Percentiles rank a stretch among this genome's conserved stretches.
Evolutionary conservation across 2,329 filamentous ascomycete genomes (phyloP).

Genomic region (Penicillium sp.): DNA sequence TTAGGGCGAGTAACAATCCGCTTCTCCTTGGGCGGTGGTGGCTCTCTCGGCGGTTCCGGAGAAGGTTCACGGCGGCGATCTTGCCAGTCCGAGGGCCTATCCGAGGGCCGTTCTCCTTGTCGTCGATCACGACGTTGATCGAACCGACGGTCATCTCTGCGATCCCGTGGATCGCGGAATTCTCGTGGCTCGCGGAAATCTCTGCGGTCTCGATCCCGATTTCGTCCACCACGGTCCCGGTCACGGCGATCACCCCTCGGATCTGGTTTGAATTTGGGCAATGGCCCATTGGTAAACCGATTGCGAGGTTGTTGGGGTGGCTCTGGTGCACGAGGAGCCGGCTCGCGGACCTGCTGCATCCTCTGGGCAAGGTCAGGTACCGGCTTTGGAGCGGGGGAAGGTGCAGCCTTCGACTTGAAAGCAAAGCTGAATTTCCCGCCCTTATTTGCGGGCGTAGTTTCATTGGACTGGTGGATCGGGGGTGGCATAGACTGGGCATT

Average conservation of each 20-base stretch:
- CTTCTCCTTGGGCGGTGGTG: slow-evolving; percentile 60
- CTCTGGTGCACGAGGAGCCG: slow-evolving; percentile 34
- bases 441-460: slow-evolving; percentile 53
- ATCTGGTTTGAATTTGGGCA: slow-evolving; percentile 43
- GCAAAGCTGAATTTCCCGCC: slow-evolving; percentile 85
- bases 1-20: slow-evolving; percentile 70
- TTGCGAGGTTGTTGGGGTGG: slow-evolving; percentile 37
- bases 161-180: slow-evolving; percentile 31
- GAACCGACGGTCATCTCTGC: slow-evolving; percentile 42
- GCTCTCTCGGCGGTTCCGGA: slow-evolving; percentile 35
- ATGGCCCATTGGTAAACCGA: slow-evolving; percentile 37
- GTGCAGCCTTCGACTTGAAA: slow-evolving; percentile 73
- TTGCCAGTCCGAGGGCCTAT: slow-evolving; percentile 33
- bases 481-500: slow-evolving; percentile 48
- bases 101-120: slow-evolving; percentile 23
- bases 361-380: slow-evolving; percentile 50
- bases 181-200: slow-evolving; percentile 32
- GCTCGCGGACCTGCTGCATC: slow-evolving; percentile 47
- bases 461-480: slow-evolving; percentile 54
- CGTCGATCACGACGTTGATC: slow-evolving; percentile 42
- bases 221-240: slow-evolving; percentile 42
- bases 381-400: slow-evolving; percentile 52
- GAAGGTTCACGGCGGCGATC: slow-evolving; percentile 52
- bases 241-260: slow-evolving; percentile 43
- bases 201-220: slow-evolving; percentile 37